Base-by-base conservation (phyloP, 345 rosid genomes). In the Raphanus sativus region DNA sequence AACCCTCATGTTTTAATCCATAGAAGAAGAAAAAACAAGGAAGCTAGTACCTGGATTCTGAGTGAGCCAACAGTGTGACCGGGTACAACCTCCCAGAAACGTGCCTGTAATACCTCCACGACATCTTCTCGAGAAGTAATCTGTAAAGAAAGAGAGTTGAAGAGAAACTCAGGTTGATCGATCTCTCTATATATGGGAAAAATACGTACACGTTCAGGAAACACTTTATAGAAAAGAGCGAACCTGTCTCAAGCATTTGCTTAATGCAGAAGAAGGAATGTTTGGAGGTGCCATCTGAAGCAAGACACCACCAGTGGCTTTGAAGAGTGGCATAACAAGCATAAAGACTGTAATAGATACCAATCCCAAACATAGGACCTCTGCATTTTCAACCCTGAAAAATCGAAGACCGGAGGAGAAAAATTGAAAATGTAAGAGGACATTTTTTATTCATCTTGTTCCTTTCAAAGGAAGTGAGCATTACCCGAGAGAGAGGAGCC, bases 401-500 rank as follows among this genome's bases (percentile, higher is more conserved):
- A n/a, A 73, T 24, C 55, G 34, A 67, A 78, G 61, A 68, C 7
- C 77, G 36, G 70, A 70, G 30, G 77, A 28, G 48, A 3, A 15
- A 24, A 28, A 78, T 32, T 56, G 62, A 55, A 63, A 40, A 8
- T 45, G 55, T 61, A 65, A 80, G 62, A 73, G 17, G 13, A 17
- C 52, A 80, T 3, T 25, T 70, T 25, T 13, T 56, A 8, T 17
- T 60, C 70, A 65, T 16, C 67, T 25, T 30, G 50, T n/a, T 50
- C 25, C 15, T 70, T 26, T 12, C 40, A n/a, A 62, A 67, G 32
- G 76, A 79, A 77, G 67, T 12, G 34, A 70, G 65, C 62, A 62
- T 75, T 88, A 92, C 99, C 99, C 98, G 1, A 95, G 87, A 65
- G 99, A 92, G 76, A 95, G 82, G 54, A 95, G 86, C 99, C 99